Evolutionary conservation across 2,329 filamentous ascomycete genomes (phyloP).

Genomic region (Penicillium carneum): DNA sequence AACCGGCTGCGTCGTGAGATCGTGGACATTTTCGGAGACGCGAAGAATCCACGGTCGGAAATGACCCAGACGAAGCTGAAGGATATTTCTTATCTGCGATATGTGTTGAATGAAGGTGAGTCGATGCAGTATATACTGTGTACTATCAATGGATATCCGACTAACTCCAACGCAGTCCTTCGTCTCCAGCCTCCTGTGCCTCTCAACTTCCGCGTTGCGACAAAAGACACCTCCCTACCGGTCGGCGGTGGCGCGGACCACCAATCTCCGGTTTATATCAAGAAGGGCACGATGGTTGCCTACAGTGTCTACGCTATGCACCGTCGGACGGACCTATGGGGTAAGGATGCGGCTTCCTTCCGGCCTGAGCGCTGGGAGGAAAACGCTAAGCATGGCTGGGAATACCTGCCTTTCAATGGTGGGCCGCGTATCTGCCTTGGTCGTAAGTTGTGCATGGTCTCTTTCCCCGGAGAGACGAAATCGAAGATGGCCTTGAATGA

Average conservation of each 20-base stretch:
- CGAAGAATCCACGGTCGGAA: constrained; percentile 42
- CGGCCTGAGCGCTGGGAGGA: constrained; percentile 60
- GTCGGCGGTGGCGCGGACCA: constrained; percentile 67
- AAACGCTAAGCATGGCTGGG: constrained; percentile 45
- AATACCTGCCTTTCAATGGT: constrained; percentile 51
- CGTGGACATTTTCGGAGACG: constrained; percentile 54
- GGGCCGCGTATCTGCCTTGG: constrained; percentile 52
- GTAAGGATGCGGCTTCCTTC: constrained; percentile 55
- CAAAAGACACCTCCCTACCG: constrained; percentile 54
- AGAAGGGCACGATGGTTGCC: constrained; percentile 68
- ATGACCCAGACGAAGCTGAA: constrained; percentile 56
- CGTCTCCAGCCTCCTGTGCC: constrained; percentile 57
- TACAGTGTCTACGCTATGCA: constrained; percentile 79
- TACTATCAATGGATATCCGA: background rate
- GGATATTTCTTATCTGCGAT: constrained; percentile 50
- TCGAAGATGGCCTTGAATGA: background rate
- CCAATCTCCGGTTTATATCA: constrained; percentile 67
- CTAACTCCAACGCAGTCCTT: constrained; percentile 40
- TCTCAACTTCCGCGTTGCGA: constrained; percentile 53
- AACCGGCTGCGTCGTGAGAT: constrained; percentile 47
- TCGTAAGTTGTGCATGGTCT: constrained; percentile 38
- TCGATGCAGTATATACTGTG: background rate
- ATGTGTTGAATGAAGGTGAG: constrained; percentile 50
- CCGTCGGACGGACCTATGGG: constrained; percentile 62
- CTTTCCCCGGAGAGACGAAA: background rate